Percentiles rank a stretch among this genome's conserved stretches.
phyloP scores from a whole-genome alignment of 176 grass and related monocot species.

The Metroxylon sagu region DNA sequence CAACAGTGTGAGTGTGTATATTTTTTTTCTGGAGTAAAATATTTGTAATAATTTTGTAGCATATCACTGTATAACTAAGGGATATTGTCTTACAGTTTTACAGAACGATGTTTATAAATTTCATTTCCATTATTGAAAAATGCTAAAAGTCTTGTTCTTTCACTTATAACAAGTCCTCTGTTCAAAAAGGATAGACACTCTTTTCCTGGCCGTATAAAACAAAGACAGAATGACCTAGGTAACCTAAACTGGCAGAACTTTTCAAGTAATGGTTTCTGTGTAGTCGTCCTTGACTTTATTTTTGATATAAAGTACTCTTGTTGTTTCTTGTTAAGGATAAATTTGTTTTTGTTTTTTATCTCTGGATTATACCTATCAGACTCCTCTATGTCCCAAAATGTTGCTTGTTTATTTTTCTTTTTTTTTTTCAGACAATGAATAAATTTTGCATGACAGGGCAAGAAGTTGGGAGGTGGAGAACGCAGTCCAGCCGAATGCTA shows the following conservation, averaged over 20 bases:
- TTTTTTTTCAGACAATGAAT: not conserved
- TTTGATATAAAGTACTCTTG: not conserved
- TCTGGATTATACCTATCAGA: not conserved
- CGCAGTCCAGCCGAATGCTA: conserved; percentile 50
- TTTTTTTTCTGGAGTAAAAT: not conserved
- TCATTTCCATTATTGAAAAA: not conserved
- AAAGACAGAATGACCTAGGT: too few relatives aligned
- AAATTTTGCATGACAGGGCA: conserved; percentile 40
- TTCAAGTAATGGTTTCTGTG: too few relatives aligned
- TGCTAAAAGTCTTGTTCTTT: not conserved
- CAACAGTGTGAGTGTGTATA: conserved; percentile 55
- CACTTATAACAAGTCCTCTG: not conserved
- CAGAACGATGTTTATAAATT: not conserved
- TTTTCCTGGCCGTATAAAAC: too few relatives aligned
- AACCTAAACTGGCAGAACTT: too few relatives aligned
- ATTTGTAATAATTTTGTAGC: conserved; percentile 1
- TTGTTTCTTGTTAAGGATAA: not conserved
- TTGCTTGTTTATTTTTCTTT: conserved; percentile 13
- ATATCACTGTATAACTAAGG: not conserved
- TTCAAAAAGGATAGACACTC: not conserved
- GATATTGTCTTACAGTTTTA: not conserved
- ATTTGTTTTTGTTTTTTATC: not conserved
- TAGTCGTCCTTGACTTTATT: too few relatives aligned
- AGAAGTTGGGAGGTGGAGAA: conserved; percentile 71
- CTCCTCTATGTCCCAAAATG: conserved; percentile 9